Evolutionary conservation across 495 filamentous ascomycete species (phyloP).

Genomic region (Clohesyomyces aquaticus): DNA sequence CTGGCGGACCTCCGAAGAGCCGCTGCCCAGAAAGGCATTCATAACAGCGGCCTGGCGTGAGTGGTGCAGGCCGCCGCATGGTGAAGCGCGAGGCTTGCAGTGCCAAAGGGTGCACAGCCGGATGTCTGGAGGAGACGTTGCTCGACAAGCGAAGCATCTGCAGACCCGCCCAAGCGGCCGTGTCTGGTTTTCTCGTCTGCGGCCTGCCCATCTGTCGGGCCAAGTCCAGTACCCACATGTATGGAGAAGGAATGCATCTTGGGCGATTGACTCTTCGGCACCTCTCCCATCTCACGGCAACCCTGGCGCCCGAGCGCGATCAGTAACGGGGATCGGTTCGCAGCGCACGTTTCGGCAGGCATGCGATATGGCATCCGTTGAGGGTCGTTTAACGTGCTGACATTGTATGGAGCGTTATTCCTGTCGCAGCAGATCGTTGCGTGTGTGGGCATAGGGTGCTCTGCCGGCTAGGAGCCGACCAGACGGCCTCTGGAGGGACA

Average conservation of each 20-base stretch:
- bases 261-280: no score
- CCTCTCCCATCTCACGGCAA: no score
- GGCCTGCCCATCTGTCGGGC: not conserved
- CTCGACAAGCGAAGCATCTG: constrained; percentile 6
- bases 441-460: not conserved
- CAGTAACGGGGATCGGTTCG: constrained; percentile 23
- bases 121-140: not conserved
- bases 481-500: not conserved
- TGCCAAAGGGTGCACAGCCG: not conserved
- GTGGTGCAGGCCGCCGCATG: not conserved
- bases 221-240: constrained; percentile 4
- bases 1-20: constrained; percentile 1
- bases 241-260: no score
- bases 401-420: constrained; percentile 27
- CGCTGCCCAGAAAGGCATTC: not conserved
- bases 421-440: constrained; percentile 23
- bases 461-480: constrained; percentile 14
- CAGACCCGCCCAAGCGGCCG: not conserved
- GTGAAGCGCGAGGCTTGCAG: not conserved
- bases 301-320: constrained; percentile 2
- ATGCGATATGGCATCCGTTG: not conserved
- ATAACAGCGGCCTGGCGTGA: not conserved
- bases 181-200: not conserved
- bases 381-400: constrained; percentile 3
- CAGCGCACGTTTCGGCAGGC: constrained; percentile 23